Percentiles rank a stretch among this genome's conserved stretches.
Evolutionary conservation across 257 asterid species (phyloP).

Genomic region (Parsonsia alboflavescens): DNA sequence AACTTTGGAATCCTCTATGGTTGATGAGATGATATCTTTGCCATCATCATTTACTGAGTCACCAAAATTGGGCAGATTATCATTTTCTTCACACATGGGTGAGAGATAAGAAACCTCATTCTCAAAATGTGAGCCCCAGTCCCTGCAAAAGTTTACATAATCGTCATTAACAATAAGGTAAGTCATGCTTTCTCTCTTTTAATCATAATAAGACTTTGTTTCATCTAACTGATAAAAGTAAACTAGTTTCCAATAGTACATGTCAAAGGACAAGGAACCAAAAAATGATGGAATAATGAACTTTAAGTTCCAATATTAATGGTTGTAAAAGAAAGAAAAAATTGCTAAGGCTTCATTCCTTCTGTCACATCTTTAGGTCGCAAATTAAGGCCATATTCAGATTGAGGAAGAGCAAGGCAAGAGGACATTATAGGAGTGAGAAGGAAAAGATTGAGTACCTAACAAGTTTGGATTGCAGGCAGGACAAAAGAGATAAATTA

Average conservation of each 20-base stretch:
- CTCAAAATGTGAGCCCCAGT: slow-evolving; percentile 51
- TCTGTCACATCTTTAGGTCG: no score
- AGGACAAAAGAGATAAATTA: neutral
- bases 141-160: slow-evolving; percentile 45
- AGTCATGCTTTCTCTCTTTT: neutral
- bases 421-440: neutral
- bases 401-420: neutral
- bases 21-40: slow-evolving; percentile 24
- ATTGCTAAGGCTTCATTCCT: no score
- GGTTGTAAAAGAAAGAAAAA: neutral
- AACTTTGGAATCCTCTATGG: slow-evolving; percentile 51
- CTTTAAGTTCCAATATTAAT: neutral
- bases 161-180: slow-evolving; percentile 1
- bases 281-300: neutral
- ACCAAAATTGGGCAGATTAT: slow-evolving; percentile 30
- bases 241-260: neutral
- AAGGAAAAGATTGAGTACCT: neutral
- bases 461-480: neutral
- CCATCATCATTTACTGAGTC: slow-evolving; percentile 29
- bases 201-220: neutral
- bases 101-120: slow-evolving; percentile 32
- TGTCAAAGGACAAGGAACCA: neutral
- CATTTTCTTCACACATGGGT: slow-evolving; percentile 28
- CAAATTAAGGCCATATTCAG: neutral
- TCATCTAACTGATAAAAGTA: neutral